Evolutionary conservation across 2,329 filamentous ascomycete species (phyloP), one percentile per base, ranked within the genome.

Genomic region (Hypoxylon sp.): DNA sequence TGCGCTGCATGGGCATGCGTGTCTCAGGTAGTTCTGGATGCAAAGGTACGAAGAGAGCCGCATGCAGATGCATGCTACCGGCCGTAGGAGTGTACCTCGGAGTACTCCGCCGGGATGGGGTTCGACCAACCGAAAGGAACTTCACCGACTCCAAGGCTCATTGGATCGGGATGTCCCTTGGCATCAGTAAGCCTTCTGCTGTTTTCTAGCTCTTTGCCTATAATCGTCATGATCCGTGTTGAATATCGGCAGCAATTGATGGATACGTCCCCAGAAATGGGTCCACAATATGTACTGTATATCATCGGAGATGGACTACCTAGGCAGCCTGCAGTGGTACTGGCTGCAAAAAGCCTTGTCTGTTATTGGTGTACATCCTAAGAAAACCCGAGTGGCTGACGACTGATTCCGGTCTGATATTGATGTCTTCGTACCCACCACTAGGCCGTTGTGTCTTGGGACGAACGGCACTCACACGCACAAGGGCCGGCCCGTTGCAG

Each of bases 351-450:
- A 17, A 33, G 30, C 27, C 22, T 14, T 48, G 31, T 27, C 25
- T 37, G 40, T 49, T 49, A 46, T 60, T 30, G 25, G 35, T 54
- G 27, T 30, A 46, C 31, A 3, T 37, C 31, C 27, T 59, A 35
- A 53, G 49, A 25, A 42, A 44, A 56, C 53, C 48, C 51, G 61
- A 64, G 31, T 49, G 61, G 56, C 60, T 60, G 59, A n/a, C 14
- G 33, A 37, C 20, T 30, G 30, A 30, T 10, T 14, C 42, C 44
- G 5, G 27, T 37, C n/a, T 55, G 17, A 14, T 61, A 17, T 33
- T 37, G 33, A 37, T 14, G 33, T 27, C 44, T 22, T 27, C 55
- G 42, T 37, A n/a, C 14, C 31, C 31, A 46, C 20, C 20, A 35
- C 10, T 2, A 40, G 40, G 40, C 31, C 20, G 17, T 54, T 48